These are phyloP conservation scores for Plasmodium gaboni DNA, from an alignment of 169 alveolate genomes.

Conservation along the genomic window DNA sequence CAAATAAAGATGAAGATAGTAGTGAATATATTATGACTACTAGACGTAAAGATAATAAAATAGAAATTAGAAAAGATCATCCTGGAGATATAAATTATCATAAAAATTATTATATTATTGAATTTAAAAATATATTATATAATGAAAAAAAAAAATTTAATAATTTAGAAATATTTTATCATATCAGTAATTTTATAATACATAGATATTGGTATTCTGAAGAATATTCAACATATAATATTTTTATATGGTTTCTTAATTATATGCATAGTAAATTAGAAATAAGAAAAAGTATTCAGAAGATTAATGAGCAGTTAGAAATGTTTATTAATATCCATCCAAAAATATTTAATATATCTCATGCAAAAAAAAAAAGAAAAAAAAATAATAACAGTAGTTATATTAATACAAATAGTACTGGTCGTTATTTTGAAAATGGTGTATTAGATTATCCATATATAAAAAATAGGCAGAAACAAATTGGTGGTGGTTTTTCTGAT, in stretches of 20 bases:
- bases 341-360: constrained; percentile 57
- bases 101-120: constrained; percentile 64
- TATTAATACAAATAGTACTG: neutral
- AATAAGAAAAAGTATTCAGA: constrained; percentile 34
- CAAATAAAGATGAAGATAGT: neutral
- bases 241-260: constrained; percentile 72
- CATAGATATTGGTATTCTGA: constrained; percentile 75
- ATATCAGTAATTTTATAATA: constrained; percentile 57
- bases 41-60: neutral
- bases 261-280: constrained; percentile 57
- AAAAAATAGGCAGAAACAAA: constrained; percentile 51
- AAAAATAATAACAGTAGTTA: constrained; percentile 16
- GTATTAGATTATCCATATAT: constrained; percentile 51
- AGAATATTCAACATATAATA: constrained; percentile 47
- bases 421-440: constrained; percentile 67
- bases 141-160: constrained; percentile 69
- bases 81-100: constrained; percentile 29
- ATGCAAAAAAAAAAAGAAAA: constrained; percentile 68
- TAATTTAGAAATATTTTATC: constrained; percentile 70
- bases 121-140: constrained; percentile 58
- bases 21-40: neutral
- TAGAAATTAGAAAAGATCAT: neutral
- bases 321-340: constrained; percentile 63
- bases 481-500: constrained; percentile 63
- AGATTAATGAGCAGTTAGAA: constrained; percentile 62